These are phyloP conservation scores for Gossypium trilobum DNA, from an alignment of 441 rosid genomes.

Conservation along the genomic window DNA sequence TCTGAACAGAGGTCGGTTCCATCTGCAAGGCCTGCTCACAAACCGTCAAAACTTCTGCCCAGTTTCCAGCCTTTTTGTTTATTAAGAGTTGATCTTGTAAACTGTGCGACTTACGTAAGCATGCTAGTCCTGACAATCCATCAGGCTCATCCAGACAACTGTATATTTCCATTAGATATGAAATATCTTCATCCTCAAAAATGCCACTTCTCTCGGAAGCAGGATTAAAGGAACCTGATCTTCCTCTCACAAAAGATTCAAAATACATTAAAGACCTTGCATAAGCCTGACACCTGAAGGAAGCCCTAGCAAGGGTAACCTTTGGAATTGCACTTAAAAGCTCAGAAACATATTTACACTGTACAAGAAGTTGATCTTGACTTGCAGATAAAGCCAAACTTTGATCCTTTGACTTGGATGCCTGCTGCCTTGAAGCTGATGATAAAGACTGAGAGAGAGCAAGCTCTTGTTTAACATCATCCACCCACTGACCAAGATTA, in stretches of 20 bases:
- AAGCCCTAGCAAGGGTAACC: conserved; percentile 86
- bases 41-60: conserved; percentile 93
- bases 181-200: conserved; percentile 88
- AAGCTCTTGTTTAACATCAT: conserved; percentile 76
- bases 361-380: conserved; percentile 71
- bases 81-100: conserved; percentile 86
- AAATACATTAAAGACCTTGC: conserved; percentile 97
- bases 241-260: conserved; percentile 80
- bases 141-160: conserved; percentile 95
- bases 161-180: conserved; percentile 92
- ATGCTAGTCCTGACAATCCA: conserved; percentile 88
- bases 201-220: conserved; percentile 81
- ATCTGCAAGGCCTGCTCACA: conserved; percentile 97
- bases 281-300: conserved; percentile 90
- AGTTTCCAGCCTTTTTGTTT: conserved; percentile 87
- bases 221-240: conserved; percentile 92
- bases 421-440: conserved; percentile 55
- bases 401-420: conserved; percentile 55
- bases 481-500: conserved; percentile 99
- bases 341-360: conserved; percentile 85
- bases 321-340: conserved; percentile 81
- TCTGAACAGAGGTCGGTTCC: conserved; percentile 87
- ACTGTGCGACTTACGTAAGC: conserved; percentile 73
- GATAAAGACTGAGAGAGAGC: conserved; percentile 68
- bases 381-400: conserved; percentile 35